Conservation (phyloP, 768 basidiomycete genomes). For the Lactarius hatsudake region DNA sequence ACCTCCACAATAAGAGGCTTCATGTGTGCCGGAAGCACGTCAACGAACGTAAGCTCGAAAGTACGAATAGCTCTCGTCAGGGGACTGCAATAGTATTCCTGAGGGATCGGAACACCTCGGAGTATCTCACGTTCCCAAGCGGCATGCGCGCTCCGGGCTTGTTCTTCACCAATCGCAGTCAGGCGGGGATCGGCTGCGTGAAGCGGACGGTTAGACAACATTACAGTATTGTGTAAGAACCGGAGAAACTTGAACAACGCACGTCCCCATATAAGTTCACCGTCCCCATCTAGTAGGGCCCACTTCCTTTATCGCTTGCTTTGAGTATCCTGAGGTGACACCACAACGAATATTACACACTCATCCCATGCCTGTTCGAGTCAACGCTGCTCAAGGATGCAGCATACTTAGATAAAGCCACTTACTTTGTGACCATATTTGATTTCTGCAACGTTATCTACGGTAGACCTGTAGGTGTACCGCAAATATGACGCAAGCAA, state of each 20-base stretch:
- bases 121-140: conserved; percentile 24
- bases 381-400: not conserved
- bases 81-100: conserved; percentile 24
- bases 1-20: conserved; percentile 28
- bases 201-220: not conserved
- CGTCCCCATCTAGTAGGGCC: conserved; percentile 22
- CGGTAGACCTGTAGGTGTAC: not conserved
- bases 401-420: not conserved
- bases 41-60: conserved; percentile 23
- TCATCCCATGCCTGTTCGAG: conserved; percentile 21
- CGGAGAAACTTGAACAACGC: conserved; percentile 1
- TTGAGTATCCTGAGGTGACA: not conserved
- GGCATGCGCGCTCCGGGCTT: conserved; percentile 21
- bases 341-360: conserved; percentile 3
- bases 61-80: conserved; percentile 25
- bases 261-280: conserved; percentile 27
- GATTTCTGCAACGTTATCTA: conserved; percentile 23
- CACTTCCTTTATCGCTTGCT: conserved; percentile 17
- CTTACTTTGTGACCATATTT: conserved; percentile 25
- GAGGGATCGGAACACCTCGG: conserved; percentile 19
- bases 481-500: not conserved
- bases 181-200: conserved; percentile 26
- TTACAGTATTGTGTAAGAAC: not conserved
- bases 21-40: conserved; percentile 9
- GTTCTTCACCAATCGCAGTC: conserved; percentile 25